Base-by-base conservation (phyloP, 192 early-diverging fungal species). In the Linnemannia elongata region DNA sequence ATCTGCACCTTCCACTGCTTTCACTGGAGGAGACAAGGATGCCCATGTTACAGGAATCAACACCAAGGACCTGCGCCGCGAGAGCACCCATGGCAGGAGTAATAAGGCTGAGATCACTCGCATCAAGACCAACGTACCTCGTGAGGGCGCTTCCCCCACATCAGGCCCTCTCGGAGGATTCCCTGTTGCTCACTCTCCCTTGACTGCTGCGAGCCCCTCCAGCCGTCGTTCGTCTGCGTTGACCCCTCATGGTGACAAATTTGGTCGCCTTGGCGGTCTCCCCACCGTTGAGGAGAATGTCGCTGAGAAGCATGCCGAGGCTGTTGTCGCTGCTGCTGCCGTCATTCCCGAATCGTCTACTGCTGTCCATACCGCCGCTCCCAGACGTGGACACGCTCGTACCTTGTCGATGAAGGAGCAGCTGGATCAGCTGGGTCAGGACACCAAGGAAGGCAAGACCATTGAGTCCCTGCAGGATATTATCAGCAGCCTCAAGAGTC, bases 401-500 rank as follows among this genome's bases (percentile, higher is more conserved):
- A 86, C 75, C 38, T 39, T 79, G 75, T 86, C 84, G 10, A 86
- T 86, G 78, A 77, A 80, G 79, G 84, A 86, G 36, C 84, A 86
- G 33, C 15, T 86, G 38, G 79, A 44, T 1, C 84, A 77, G 54
- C 45, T 72, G 36, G 54, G 68, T 20, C 77, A 85, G 27, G 75
- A 86, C 7, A 30, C 52, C 13, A 77, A 74, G 44, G 81, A 88
- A 47, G 88, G 88, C 49, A 87, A 87, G 44, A 86, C 90, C 1
- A 69, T 93, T 15, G 81, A 91, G 68, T 91, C 90, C 27, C 69
- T 93, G 45, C 92, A 92, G 60, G 80, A 91, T 52, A 92, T 92
- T 49, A 93, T 93, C 49, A 90, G 87, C 66, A 91, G 83, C 36
- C 79, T 93, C 35, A 92, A 91, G 49, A 88, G 69, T 57, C 69